Base-by-base conservation (phyloP, 176 grass and related monocot species). In the Cymbopogon citratus region DNA sequence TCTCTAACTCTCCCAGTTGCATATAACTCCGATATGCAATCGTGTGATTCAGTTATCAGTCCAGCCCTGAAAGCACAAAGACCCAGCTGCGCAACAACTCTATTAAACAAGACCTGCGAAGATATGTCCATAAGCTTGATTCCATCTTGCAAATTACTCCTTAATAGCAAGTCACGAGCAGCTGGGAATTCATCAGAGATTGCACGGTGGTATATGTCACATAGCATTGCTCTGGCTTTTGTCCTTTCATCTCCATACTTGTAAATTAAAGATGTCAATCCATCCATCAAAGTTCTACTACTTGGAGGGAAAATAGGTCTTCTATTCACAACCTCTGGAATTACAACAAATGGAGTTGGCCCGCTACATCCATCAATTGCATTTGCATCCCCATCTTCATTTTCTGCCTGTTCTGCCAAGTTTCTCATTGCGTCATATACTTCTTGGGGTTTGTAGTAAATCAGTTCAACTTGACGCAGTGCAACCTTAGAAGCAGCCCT, bases 361-460 rank as follows among this genome's bases (percentile, higher is more conserved):
- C 90, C 92, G 39, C 72, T 81, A 27, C 66, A 86, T 34, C 74
- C 79, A 78, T 86, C 85, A 46, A 49, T 44, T 76, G 34, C 74
- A 64, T 75, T 71, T 77, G 91, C 85, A 15, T 80, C 89, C 31
- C 70, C 86, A 78, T 31, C 73, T 83, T 90, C 94, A 56, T 23
- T 56, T 23, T 56, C 52, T 3, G 13, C 71, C 62, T 81, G 90
- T 68, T 94, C 95, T 34, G 95, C 86, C 45, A 98, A 73, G n/a
- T 89, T 98, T 60, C 92, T 85, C 90, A 92, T 94, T 43, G 95
- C 88, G 79, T 92, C 90, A 87, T 98, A 98, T 46, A 98, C 95
- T 75, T 91, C 95, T 79, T 98, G 92, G 73, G 92, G 95, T 66
- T 98, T 98, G 81, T 98, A 98, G 85, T 98, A 98, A 31, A 98